Evolutionary conservation across 441 rosid species (phyloP).

Genomic region (Gossypium aridum): DNA sequence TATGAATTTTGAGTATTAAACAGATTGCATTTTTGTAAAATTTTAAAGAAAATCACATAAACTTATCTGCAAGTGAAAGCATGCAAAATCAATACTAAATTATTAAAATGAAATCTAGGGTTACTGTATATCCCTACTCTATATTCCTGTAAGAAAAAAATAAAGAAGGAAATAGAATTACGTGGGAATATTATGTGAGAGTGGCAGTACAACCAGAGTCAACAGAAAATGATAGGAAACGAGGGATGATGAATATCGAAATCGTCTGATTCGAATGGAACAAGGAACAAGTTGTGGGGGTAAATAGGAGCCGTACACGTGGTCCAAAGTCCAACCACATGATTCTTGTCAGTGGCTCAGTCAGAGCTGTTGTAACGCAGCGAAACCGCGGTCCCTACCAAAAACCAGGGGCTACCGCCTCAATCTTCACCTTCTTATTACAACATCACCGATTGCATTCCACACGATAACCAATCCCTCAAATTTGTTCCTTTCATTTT

Average conservation of each 20-base stretch:
- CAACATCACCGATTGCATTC: neutral
- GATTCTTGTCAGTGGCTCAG: slow-evolving; percentile 1
- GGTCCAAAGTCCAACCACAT: neutral
- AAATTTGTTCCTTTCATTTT: neutral
- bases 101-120: no score
- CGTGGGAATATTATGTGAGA: neutral
- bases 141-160: no score
- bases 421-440: neutral
- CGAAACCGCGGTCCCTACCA: neutral
- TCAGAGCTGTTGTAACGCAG: neutral
- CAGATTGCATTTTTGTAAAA: no score
- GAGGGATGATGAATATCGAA: neutral
- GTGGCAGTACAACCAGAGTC: neutral
- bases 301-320: neutral
- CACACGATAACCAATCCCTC: neutral
- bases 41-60: no score
- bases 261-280: no score
- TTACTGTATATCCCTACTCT: no score
- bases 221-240: neutral
- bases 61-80: no score
- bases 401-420: slow-evolving; percentile 2
- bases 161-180: neutral
- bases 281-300: no score
- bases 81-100: no score
- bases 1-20: no score